phyloP scores from a whole-genome alignment of 2,329 filamentous ascomycete species.

The Penicillium sp. region DNA sequence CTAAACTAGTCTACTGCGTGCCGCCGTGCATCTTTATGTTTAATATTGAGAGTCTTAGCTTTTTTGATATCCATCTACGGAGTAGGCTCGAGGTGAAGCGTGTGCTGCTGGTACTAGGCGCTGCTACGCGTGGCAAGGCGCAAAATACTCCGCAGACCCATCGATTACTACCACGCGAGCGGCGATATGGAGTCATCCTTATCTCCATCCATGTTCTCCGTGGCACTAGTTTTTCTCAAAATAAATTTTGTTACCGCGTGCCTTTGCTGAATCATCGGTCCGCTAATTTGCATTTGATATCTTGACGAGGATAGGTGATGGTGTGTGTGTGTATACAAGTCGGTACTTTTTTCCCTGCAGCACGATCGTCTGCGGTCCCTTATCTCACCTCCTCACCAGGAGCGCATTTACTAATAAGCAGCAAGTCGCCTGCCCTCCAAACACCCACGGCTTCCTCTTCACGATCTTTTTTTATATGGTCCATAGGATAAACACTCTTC shows the following conservation, averaged over 20 bases:
- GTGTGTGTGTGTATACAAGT: neutral
- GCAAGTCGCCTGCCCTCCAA: neutral
- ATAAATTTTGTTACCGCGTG: neutral
- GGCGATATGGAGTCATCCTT: neutral
- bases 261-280: neutral
- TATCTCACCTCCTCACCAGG: neutral
- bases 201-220: neutral
- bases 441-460: no score
- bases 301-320: neutral
- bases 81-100: neutral
- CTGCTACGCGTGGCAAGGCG: neutral
- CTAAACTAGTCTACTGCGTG: neutral
- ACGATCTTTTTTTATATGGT: neutral
- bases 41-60: neutral
- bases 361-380: neutral
- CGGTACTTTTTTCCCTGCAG: neutral
- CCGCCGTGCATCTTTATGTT: neutral
- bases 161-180: neutral
- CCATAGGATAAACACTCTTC: neutral
- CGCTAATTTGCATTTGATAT: neutral
- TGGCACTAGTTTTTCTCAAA: neutral
- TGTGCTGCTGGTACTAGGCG: neutral
- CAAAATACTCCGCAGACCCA: neutral
- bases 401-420: neutral
- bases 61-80: neutral